Conservation (phyloP, 352 stramenopile species). For the Phytophthora sp. region DNA sequence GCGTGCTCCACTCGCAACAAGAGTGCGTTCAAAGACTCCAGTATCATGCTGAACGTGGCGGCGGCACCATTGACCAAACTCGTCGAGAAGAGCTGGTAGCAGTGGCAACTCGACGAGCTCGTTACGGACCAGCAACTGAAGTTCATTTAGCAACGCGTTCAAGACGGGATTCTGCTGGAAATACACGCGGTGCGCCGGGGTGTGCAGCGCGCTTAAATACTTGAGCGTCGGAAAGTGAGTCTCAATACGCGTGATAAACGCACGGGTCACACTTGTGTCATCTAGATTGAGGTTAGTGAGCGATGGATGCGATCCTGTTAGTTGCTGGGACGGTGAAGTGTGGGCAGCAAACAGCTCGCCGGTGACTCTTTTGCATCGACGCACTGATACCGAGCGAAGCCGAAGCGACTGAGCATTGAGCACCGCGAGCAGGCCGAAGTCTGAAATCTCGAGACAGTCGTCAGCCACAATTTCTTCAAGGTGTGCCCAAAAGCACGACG, state of each 20-base stretch:
- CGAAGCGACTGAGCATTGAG: slow-evolving; percentile 84
- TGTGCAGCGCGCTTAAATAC: slow-evolving; percentile 67
- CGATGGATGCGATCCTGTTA: slow-evolving; percentile 64
- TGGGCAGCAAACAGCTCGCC: slow-evolving; percentile 50
- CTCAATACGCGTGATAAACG: slow-evolving; percentile 59
- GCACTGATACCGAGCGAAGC: slow-evolving; percentile 67
- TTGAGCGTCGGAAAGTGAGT: slow-evolving; percentile 66
- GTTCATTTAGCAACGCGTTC: slow-evolving; percentile 36
- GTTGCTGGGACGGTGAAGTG: slow-evolving; percentile 10
- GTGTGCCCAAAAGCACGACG: slow-evolving; percentile 80
- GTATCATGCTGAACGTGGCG: background rate
- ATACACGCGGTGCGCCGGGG: slow-evolving; percentile 70
- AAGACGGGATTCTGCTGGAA: slow-evolving; percentile 47
- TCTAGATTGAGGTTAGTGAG: slow-evolving; percentile 64
- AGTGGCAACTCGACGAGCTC: slow-evolving; percentile 70
- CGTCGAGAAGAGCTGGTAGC: slow-evolving; percentile 52
- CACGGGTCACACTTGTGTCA: slow-evolving; percentile 61
- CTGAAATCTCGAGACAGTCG: slow-evolving; percentile 80
- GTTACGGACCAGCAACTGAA: slow-evolving; percentile 63
- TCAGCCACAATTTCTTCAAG: slow-evolving; percentile 70
- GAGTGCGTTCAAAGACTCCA: slow-evolving; percentile 54
- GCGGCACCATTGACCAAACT: slow-evolving; percentile 46
- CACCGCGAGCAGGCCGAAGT: slow-evolving; percentile 80
- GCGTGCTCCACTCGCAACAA: slow-evolving; percentile 38
- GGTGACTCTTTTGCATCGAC: slow-evolving; percentile 79